Evolutionary conservation across 78 protist genomes (phyloP), one percentile per base, ranked within the genome.

Genomic region (Dictyostelium discoideum): DNA sequence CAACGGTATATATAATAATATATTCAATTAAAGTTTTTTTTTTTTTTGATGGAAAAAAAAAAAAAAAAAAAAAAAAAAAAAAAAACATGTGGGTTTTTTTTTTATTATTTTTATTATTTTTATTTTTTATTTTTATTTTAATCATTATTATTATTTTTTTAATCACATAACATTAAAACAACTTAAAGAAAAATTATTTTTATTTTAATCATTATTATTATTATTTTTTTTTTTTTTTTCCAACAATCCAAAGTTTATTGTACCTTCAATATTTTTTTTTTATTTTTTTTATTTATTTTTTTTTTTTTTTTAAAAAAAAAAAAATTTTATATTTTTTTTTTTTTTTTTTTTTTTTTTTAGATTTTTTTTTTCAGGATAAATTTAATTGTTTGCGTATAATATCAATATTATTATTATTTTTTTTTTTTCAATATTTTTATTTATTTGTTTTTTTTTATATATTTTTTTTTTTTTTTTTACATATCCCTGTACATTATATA

Each of bases 61-160:
- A 74, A 74, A 74, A n/a, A 74, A 74, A 74, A 74, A 74, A 37
- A 74, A 37, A 13, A n/a, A n/a, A n/a, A n/a, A n/a, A n/a, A n/a
- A n/a, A n/a, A n/a, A n/a, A n/a, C n/a, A n/a, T n/a, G n/a, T n/a
- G n/a, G n/a, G n/a, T n/a, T n/a, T n/a, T n/a, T n/a, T n/a, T n/a
- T n/a, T n/a, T n/a, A n/a, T n/a, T n/a, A n/a, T n/a, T n/a, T n/a
- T n/a, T n/a, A n/a, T n/a, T n/a, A n/a, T n/a, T n/a, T n/a, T n/a
- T n/a, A n/a, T n/a, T n/a, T n/a, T n/a, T n/a, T n/a, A n/a, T n/a
- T n/a, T 32, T 32, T 32, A 32, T 32, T 32, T 32, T 32, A 32
- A 32, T 32, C 37, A 32, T 32, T 32, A 32, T 32, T 32, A 32
- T n/a, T 32, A 32, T 32, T 32, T 32, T 32, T 32, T 32, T 32